Percentiles rank a stretch among this genome's conserved stretches.
phyloP scores from a whole-genome alignment of 768 basidiomycete genomes.

The Russula foetens region DNA sequence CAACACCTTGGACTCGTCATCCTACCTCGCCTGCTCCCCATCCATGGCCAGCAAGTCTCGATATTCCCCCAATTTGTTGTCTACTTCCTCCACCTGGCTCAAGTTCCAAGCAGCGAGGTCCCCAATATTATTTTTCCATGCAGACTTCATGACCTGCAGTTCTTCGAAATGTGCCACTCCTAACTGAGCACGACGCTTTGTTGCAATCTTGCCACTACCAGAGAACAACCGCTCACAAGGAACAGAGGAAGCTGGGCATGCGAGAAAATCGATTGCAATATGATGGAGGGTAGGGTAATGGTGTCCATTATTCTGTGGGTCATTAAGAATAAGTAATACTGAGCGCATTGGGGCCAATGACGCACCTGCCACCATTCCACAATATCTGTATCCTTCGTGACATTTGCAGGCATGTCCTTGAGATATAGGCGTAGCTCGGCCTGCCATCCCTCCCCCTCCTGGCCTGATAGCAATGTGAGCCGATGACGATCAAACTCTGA shows the following conservation, averaged over 20 bases:
- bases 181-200: background rate
- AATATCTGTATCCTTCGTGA: constrained; percentile 16
- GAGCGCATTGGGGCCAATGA: too few relatives aligned
- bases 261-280: constrained; percentile 10
- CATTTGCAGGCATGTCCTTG: constrained; percentile 6
- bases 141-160: constrained; percentile 13
- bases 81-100: too few relatives aligned
- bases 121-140: constrained; percentile 3
- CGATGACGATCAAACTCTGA: background rate
- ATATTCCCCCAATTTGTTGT: too few relatives aligned
- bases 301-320: background rate
- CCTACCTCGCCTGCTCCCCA: too few relatives aligned
- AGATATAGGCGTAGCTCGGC: constrained; percentile 17
- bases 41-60: too few relatives aligned
- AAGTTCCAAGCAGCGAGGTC: background rate
- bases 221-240: constrained; percentile 19
- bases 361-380: background rate
- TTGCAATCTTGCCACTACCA: background rate
- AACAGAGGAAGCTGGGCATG: constrained; percentile 10
- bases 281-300: constrained; percentile 6
- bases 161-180: constrained; percentile 8
- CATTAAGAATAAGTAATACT: background rate
- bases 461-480: background rate
- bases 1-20: too few relatives aligned
- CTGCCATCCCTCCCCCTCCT: constrained; percentile 1